Evolutionary conservation across 192 early-diverging fungal genomes (phyloP), one percentile per base, ranked within the genome.

Genomic region (Pecoramyces ruminantium): DNA sequence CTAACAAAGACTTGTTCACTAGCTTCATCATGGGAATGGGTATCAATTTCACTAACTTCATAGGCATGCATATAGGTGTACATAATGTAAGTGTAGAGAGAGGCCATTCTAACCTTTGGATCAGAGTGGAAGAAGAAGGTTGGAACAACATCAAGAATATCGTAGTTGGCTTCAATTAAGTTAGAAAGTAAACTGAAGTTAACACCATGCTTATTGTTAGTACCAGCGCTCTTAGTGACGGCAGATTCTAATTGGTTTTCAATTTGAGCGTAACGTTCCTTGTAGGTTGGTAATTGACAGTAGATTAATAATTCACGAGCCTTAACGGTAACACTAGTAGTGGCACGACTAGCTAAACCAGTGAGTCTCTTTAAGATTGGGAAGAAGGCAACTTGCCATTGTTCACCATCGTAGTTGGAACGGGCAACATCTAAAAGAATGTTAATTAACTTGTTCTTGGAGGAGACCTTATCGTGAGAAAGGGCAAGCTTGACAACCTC

Each of bases 11-110:
- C 51, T n/a, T 67, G 51, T 21, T 67, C 51, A 9, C 17, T 67
- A 9, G 25, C 25, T 1, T n/a, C 0, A 67, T n/a, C 51, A 67
- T 25, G 17, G n/a, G 18, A 2, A 67, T n/a, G 51, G 9, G 51
- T 67, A 67, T 67, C 17, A 67, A 67, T 67, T 25, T 39, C 78
- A 40, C 93, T 90, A 78, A 99, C 92, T 83, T 95, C 91, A 88
- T 99, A 99, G 42, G 96, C 95, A 84, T 98, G 95, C 29, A 81
- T 79, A 92, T 98, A 97, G 11, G 97, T 95, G 82, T 96, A 96
- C 80, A 97, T 92, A 79, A 95, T 94, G 84, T 99, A 99, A 18
- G 96, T 95, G 90, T 97, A 96, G 38, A 98, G 89, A 28, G 97
- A 96, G 1, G 94, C 93, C 82, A 95, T 85, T 29, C 82, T 79